Percentiles rank a stretch among this genome's conserved stretches.
Evolutionary conservation across 345 rosid genomes (phyloP).

Genomic region (Camelina neglecta): DNA sequence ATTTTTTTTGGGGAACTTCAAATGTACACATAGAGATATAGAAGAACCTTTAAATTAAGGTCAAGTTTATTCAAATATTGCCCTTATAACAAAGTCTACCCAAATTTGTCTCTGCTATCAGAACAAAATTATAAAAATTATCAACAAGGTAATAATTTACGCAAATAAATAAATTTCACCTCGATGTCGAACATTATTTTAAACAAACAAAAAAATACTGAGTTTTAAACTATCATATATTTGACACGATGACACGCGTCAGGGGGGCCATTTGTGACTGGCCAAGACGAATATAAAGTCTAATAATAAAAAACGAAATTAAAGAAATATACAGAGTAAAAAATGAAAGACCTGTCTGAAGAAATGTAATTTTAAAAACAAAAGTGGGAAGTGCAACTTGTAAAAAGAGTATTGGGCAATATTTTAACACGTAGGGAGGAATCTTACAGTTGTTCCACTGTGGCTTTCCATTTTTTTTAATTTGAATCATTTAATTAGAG

Average conservation of each 20-base stretch:
- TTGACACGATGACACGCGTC: conserved; percentile 13
- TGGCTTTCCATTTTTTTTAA: conserved; percentile 32
- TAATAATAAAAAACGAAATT: conserved; percentile 9
- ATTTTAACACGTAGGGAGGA: conserved; percentile 40
- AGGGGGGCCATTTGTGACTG: conserved; percentile 31
- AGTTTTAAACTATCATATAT: not conserved
- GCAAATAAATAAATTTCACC: conserved; percentile 12
- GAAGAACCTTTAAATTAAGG: conserved; percentile 2
- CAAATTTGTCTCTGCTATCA: not conserved
- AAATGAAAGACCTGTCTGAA: conserved; percentile 20
- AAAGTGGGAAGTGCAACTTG: conserved; percentile 35
- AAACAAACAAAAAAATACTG: not conserved
- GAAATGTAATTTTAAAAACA: not conserved
- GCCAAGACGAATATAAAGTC: conserved; percentile 35
- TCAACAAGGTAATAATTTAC: conserved; percentile 5
- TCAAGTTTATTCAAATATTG: conserved; percentile 25
- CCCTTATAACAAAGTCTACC: conserved; percentile 19
- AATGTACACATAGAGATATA: not conserved
- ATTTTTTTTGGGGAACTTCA: not conserved
- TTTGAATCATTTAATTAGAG: conserved; percentile 22
- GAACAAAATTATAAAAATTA: not conserved
- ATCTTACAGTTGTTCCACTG: conserved; percentile 48
- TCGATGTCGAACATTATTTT: conserved; percentile 30
- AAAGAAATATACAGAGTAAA: not conserved
- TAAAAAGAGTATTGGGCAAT: conserved; percentile 37